Evolutionary conservation across 768 basidiomycete genomes (phyloP), one percentile per base, ranked within the genome.

Genomic region (Exidia glandulosa): DNA sequence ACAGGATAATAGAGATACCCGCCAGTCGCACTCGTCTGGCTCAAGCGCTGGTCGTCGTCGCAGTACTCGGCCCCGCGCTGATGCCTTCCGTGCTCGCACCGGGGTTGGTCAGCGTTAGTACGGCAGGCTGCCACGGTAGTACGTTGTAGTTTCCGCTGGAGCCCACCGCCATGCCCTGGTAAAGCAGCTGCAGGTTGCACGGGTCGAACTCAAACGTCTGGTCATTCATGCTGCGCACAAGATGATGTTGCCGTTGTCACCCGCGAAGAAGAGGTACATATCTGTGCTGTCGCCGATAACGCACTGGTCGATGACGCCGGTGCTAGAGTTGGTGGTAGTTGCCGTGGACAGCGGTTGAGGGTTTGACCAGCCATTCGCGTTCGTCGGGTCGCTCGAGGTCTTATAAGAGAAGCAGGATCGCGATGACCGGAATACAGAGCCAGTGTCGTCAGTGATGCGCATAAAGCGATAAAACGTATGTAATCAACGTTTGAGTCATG

Each of bases 221-320:
- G 33, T 56, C 55, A 29, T 32, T 34, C 27, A 14, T 16, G 27
- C 16, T 30, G 27, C 55, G 55, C 14, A 56, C 27, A 16, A 34
- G 31, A 16, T 56, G 47, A 67, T 63, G 57, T 63, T 57, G 13
- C 66, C 66, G 32, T 45, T 61, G 4, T 61, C 60, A 32, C 62
- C 64, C 13, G 70, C 64, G 32, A 74, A 67, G 32, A 74, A 68
- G 63, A 75, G 66, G 33, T 56, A 56, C 31, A 31, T 32, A 29
- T 56, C 31, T 23, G 55, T 34, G 33, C 31, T 32, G 27, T 56
- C 55, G 55, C 27, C 30, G 33, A 56, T 56, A 29, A 56, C 27
- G 16, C 12, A 13, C 55, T 50, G 48, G 48, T 50, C 48, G 48
- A 56, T 32, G 27, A 29, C 14, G 14, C 16, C 30, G 14, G 33